Conservation (phyloP, 2,329 filamentous ascomycete species). For the Microsporum ferrugineum region DNA sequence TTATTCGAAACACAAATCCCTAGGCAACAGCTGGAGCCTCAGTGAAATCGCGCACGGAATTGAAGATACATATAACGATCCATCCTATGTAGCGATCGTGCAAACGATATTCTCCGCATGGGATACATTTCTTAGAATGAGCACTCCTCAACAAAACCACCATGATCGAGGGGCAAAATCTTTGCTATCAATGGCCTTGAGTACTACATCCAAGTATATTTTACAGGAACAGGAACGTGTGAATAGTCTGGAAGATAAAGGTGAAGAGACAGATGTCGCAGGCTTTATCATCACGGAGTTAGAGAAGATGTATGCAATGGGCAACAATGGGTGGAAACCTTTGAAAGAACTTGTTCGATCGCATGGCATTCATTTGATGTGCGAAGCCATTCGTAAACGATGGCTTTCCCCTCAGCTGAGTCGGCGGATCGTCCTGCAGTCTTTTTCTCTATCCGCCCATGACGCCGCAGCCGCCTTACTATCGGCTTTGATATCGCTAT, state of each 20-base stretch:
- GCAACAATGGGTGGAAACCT: slow-evolving; percentile 29
- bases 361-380: slow-evolving; percentile 30
- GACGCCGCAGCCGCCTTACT: slow-evolving; percentile 29
- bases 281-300: slow-evolving; percentile 34
- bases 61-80: slow-evolving; percentile 18
- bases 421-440: slow-evolving; percentile 25
- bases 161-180: slow-evolving; percentile 23
- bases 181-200: slow-evolving; percentile 27
- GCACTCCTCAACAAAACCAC: slow-evolving; percentile 15
- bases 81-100: slow-evolving; percentile 25
- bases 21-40: not conserved
- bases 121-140: slow-evolving; percentile 29
- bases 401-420: slow-evolving; percentile 26
- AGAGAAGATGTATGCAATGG: slow-evolving; percentile 28
- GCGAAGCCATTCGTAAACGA: slow-evolving; percentile 25
- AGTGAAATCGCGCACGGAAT: slow-evolving; percentile 26
- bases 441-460: slow-evolving; percentile 22
- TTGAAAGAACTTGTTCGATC: slow-evolving; percentile 32
- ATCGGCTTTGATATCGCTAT: slow-evolving; percentile 21
- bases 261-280: slow-evolving; percentile 30
- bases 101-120: slow-evolving; percentile 26
- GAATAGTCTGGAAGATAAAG: slow-evolving; percentile 22
- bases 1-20: not conserved
- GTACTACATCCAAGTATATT: slow-evolving; percentile 30
- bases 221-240: slow-evolving; percentile 27